Conservation (phyloP, 2,329 filamentous ascomycete species). For the Raffaelea deltoideospora region DNA sequence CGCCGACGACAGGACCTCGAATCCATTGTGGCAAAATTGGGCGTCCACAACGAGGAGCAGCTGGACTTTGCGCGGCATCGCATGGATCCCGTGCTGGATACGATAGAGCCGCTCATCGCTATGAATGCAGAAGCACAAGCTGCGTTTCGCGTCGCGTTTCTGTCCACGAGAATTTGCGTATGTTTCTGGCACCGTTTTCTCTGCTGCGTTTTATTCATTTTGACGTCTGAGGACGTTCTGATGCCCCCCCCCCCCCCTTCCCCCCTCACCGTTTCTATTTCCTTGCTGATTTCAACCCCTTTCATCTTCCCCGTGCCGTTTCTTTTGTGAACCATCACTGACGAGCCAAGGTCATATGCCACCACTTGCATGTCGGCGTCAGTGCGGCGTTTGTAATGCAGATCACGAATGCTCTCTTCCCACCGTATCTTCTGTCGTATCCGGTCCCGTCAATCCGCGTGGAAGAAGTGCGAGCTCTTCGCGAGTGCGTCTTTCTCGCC, state of each 20-base stretch:
- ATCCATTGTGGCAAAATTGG: conserved; percentile 2
- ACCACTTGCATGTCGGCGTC: conserved; percentile 3
- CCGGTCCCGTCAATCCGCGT: conserved; percentile 4
- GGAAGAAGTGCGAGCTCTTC: conserved; percentile 3
- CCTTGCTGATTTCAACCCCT: too few species aligned
- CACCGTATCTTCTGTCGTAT: conserved; percentile 9
- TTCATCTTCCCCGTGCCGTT: too few species aligned
- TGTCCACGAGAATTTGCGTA: conserved; percentile 9
- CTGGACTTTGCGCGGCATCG: conserved; percentile 4
- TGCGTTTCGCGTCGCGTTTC: conserved; percentile 6
- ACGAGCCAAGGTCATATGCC: conserved; percentile 7
- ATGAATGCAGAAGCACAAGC: conserved; percentile 5
- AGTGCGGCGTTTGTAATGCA: conserved; percentile 5
- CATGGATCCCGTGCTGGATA: conserved; percentile 1
- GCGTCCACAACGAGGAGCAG: background rate
- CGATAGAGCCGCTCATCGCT: conserved; percentile 3
- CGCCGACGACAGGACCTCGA: conserved; percentile 7
- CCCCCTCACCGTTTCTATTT: too few species aligned
- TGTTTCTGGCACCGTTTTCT: background rate
- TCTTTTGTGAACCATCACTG: too few species aligned
- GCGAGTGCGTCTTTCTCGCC: conserved; percentile 3
- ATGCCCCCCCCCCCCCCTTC: too few species aligned
- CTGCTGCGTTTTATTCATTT: too few species aligned
- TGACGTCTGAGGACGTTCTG: too few species aligned
- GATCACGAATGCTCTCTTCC: conserved; percentile 10